phyloP scores from a whole-genome alignment of 495 filamentous ascomycete species.

The Podospora fimiseda region DNA sequence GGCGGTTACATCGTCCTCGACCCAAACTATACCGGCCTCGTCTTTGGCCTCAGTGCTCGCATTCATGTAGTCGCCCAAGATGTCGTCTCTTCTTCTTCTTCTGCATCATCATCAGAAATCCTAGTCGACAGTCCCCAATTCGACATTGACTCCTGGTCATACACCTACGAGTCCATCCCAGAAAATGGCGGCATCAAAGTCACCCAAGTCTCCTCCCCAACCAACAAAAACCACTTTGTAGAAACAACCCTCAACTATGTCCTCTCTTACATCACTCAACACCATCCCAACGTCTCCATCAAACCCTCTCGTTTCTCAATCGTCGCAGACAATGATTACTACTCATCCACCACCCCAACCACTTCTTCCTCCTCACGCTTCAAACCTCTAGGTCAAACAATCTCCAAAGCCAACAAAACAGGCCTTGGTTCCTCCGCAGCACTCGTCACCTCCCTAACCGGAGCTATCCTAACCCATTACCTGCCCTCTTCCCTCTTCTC shows the following conservation, averaged over 20 bases:
- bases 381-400: conserved; percentile 66
- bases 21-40: conserved; percentile 76
- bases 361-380: conserved; percentile 47
- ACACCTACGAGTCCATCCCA: conserved; percentile 61
- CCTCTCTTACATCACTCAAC: conserved; percentile 66
- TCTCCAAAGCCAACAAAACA: conserved; percentile 84
- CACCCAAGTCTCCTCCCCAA: conserved; percentile 57
- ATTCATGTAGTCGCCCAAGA: conserved; percentile 79
- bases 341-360: conserved; percentile 47
- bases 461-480: conserved; percentile 72
- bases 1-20: conserved; percentile 95
- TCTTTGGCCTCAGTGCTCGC: conserved; percentile 89
- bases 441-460: conserved; percentile 85
- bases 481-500: conserved; percentile 56
- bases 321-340: conserved; percentile 93
- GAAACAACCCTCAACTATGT: conserved; percentile 84
- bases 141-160: conserved; percentile 75
- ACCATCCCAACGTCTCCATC: conserved; percentile 50
- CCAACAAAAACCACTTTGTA: conserved; percentile 68
- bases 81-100: conserved; percentile 49
- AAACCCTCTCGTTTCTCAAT: conserved; percentile 72
- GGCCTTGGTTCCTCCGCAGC: conserved; percentile 94
- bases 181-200: conserved; percentile 71
- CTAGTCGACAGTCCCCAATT: conserved; percentile 91
- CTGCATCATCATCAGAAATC: too few species aligned